Evolutionary conservation across 345 rosid genomes (phyloP).

Genomic region (Brassica rapa): DNA sequence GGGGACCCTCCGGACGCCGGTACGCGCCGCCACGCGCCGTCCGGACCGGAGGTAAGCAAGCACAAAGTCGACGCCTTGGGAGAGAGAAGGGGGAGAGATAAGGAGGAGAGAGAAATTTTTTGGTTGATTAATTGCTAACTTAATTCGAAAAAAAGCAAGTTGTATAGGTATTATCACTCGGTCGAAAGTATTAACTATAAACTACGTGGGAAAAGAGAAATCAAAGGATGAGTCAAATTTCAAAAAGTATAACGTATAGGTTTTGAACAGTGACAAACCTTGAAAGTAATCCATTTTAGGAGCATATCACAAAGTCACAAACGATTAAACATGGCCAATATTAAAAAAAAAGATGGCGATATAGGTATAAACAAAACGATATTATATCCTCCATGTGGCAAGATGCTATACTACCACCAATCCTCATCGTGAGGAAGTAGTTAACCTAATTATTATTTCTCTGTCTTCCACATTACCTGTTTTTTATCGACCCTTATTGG

Average conservation of each 20-base stretch:
- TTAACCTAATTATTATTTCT: conserved; percentile 1
- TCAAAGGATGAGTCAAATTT: neutral
- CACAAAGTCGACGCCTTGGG: too few relatives aligned
- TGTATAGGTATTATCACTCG: neutral
- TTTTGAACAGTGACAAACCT: neutral
- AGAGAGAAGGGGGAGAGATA: too few relatives aligned
- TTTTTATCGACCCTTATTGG: neutral
- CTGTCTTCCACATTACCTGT: conserved; percentile 29
- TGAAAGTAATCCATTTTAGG: neutral
- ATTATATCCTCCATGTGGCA: conserved; percentile 31
- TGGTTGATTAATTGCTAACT: too few relatives aligned
- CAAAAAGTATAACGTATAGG: neutral
- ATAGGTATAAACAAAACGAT: neutral
- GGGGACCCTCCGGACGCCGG: too few relatives aligned
- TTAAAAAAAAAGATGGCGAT: neutral
- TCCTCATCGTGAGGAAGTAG: conserved; percentile 36
- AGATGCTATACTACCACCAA: conserved; percentile 14
- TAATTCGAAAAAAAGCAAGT: too few relatives aligned
- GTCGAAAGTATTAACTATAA: neutral
- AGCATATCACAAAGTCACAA: neutral
- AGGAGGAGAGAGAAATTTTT: too few relatives aligned
- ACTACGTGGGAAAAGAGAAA: neutral
- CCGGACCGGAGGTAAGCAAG: too few relatives aligned
- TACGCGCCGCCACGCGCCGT: too few relatives aligned
- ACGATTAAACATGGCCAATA: neutral